Evolutionary conservation across 2,329 filamentous ascomycete species (phyloP).

Genomic region (Lachnellula arida): DNA sequence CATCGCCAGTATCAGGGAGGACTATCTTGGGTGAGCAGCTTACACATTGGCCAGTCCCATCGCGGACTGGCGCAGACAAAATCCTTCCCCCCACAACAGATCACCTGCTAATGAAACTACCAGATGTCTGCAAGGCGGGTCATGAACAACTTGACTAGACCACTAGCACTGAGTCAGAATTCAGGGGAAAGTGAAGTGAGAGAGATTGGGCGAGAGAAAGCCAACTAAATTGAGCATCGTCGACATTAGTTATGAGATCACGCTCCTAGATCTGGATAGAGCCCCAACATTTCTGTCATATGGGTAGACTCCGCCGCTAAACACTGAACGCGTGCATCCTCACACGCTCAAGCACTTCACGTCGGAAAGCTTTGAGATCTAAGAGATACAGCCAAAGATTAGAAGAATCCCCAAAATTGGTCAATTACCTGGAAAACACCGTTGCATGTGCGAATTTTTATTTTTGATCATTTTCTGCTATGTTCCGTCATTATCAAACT

Average conservation of each 20-base stretch:
- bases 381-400: background rate
- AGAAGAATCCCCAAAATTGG: background rate
- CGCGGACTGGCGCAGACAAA: background rate
- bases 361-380: background rate
- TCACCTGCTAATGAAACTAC: slow-evolving; percentile 1
- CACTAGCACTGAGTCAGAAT: background rate
- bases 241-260: background rate
- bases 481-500: too few species aligned
- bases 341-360: background rate
- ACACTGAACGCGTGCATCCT: too few species aligned
- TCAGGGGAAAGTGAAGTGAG: background rate
- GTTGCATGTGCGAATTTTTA: too few species aligned
- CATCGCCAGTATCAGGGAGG: slow-evolving; percentile 93
- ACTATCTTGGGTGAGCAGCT: slow-evolving; percentile 58
- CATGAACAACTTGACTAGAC: slow-evolving; percentile 9
- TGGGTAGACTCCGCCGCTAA: too few species aligned
- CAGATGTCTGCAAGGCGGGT: slow-evolving; percentile 25
- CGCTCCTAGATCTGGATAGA: too few species aligned
- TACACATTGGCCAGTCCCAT: background rate
- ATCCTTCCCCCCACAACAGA: background rate
- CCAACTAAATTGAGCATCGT: background rate
- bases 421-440: too few species aligned
- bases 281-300: too few species aligned
- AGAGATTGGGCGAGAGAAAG: background rate
- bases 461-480: too few species aligned